phyloP scores from a whole-genome alignment of 108 stramenopile genomes.

The Nitzschia sp. region DNA sequence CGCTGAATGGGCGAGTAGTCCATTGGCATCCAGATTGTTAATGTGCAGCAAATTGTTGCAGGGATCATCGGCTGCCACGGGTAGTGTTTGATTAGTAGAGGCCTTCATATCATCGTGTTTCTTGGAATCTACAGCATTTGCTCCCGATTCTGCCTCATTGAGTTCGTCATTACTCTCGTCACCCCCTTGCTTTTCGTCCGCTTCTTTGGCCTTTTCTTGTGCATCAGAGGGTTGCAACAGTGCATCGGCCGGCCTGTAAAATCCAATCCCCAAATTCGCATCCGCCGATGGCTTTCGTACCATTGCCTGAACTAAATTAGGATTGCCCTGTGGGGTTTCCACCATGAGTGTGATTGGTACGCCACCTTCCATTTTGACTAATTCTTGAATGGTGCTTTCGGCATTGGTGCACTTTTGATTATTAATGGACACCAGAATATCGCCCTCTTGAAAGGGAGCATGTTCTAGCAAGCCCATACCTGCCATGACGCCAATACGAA shows the following conservation, averaged over 20 bases:
- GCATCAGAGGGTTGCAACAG: too few relatives aligned
- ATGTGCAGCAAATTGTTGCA: constrained; percentile 18
- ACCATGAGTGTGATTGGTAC: constrained; percentile 19
- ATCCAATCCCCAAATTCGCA: constrained; percentile 16
- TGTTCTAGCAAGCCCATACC: constrained; percentile 17
- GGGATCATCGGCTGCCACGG: not conserved
- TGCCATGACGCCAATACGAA: constrained; percentile 29
- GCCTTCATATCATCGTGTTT: not conserved
- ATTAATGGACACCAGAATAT: constrained; percentile 34
- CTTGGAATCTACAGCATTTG: not conserved
- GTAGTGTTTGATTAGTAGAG: not conserved
- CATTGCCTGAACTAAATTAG: constrained; percentile 31
- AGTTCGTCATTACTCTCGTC: not conserved
- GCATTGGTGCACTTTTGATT: constrained; percentile 20
- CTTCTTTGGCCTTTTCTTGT: not conserved
- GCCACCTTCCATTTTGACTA: constrained; percentile 15
- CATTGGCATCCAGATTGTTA: constrained; percentile 12
- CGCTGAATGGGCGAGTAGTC: constrained; percentile 20
- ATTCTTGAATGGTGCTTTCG: constrained; percentile 18
- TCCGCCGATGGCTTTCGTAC: constrained; percentile 19
- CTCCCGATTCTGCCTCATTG: not conserved
- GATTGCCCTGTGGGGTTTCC: constrained; percentile 32
- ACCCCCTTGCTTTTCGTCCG: not conserved
- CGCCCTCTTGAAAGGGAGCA: constrained; percentile 30
- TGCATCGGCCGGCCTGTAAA: constrained; percentile 1